Percentiles rank a stretch among this genome's conserved stretches.
Conservation (phyloP, 495 filamentous ascomycete species). For the Daldinia caldariorum region DNA sequence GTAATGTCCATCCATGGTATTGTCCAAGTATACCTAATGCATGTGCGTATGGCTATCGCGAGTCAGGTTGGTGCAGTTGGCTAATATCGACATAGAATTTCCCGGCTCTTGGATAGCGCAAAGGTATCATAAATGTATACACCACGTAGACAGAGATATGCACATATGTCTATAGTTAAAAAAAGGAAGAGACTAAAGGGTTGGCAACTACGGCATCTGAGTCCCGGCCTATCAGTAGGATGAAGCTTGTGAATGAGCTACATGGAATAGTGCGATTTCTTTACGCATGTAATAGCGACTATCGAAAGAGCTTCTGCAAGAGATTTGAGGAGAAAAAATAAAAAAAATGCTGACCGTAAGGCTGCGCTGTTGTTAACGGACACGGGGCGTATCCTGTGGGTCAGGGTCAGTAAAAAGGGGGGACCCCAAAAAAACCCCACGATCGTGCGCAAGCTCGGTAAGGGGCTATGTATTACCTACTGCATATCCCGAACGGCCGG, state of each 20-base stretch:
- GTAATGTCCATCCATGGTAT: not conserved
- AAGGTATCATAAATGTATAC: not conserved
- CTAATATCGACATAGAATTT: conserved; percentile 15
- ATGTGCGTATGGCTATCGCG: conserved; percentile 4
- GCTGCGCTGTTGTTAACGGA: conserved; percentile 9
- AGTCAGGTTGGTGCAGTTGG: conserved; percentile 32
- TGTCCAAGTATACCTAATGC: not conserved
- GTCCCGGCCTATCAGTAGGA: conserved; percentile 23
- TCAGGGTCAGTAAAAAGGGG: not conserved
- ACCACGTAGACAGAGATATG: not conserved
- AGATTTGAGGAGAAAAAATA: not conserved
- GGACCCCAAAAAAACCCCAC: conserved; percentile 9
- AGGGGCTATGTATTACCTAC: not conserved
- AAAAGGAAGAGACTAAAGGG: not conserved
- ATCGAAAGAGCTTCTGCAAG: not conserved
- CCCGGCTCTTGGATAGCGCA: not conserved
- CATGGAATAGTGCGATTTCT: conserved; percentile 5
- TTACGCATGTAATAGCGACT: conserved; percentile 5
- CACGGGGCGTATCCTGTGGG: conserved; percentile 6
- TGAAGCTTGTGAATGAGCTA: conserved; percentile 16
- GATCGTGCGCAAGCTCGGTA: conserved; percentile 9
- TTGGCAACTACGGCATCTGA: conserved; percentile 22
- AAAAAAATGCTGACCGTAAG: conserved; percentile 14
- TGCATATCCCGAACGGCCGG: conserved; percentile 33
- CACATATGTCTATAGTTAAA: not conserved